Conservation (phyloP, 495 filamentous ascomycete genomes). For the Xylaria castorea region DNA sequence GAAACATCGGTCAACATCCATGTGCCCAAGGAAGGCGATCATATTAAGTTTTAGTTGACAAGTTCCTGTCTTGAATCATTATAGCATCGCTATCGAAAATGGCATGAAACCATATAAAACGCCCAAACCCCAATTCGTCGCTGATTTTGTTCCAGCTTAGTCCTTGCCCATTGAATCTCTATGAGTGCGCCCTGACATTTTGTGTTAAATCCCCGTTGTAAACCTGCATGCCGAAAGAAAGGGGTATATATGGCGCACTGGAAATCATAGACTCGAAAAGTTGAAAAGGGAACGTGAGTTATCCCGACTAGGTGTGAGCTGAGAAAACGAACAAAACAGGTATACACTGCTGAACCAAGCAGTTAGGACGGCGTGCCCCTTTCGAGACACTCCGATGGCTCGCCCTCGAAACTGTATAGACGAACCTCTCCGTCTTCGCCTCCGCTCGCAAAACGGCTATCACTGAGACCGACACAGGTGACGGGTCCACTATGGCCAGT, state of each 20-base stretch:
- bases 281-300: neutral
- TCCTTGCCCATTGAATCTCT: neutral
- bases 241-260: conserved; percentile 23
- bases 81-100: neutral
- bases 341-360: neutral
- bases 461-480: conserved; percentile 90
- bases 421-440: conserved; percentile 92
- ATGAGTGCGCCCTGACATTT: conserved; percentile 21
- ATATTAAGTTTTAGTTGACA: conserved; percentile 5
- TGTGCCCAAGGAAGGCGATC: neutral
- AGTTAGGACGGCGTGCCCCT: conserved; percentile 44
- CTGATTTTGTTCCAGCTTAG: neutral
- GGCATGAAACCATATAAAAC: conserved; percentile 11
- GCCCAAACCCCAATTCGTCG: neutral
- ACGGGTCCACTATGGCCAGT: conserved; percentile 88
- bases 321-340: conserved; percentile 1
- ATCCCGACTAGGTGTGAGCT: neutral
- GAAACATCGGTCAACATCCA: neutral
- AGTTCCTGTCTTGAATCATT: neutral
- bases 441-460: conserved; percentile 84
- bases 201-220: neutral
- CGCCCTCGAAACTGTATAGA: conserved; percentile 80
- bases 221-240: conserved; percentile 8
- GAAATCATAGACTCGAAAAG: neutral
- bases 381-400: conserved; percentile 43